These are phyloP conservation scores for Xylariaceae sp. DNA, from an alignment of 2,329 filamentous ascomycete species.

Conservation along the genomic window DNA sequence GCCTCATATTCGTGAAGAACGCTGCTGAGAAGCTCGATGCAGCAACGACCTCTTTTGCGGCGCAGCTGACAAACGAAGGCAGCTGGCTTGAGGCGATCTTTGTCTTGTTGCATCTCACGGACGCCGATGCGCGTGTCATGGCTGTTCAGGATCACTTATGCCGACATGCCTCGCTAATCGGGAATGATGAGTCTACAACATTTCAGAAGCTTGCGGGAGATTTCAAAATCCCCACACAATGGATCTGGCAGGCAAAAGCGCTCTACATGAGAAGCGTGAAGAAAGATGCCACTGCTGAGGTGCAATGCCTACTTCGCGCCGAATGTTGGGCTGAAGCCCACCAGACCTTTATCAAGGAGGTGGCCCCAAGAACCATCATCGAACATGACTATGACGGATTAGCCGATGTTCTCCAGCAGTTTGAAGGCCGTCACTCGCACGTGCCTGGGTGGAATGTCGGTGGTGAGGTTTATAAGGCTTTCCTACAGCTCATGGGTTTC, in stretches of 20 bases:
- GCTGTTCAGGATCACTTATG: constrained; percentile 69
- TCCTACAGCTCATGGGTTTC: constrained; percentile 46
- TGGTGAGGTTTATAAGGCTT: constrained; percentile 69
- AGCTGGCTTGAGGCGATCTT: constrained; percentile 69
- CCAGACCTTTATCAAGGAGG: constrained; percentile 69
- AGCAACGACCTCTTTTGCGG: constrained; percentile 59
- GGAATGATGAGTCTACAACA: constrained; percentile 48
- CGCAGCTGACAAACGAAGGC: constrained; percentile 56
- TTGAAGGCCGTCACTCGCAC: constrained; percentile 55
- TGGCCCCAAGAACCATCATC: constrained; percentile 77
- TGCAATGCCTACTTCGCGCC: constrained; percentile 74
- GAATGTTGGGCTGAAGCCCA: constrained; percentile 76
- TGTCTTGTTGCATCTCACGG: constrained; percentile 70
- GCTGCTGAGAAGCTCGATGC: constrained; percentile 59
- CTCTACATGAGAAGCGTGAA: constrained; percentile 70
- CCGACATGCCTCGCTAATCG: constrained; percentile 63
- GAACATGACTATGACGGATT: constrained; percentile 71
- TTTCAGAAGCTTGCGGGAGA: constrained; percentile 57
- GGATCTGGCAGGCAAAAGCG: constrained; percentile 86
- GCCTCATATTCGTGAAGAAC: constrained; percentile 47
- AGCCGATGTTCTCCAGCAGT: constrained; percentile 63
- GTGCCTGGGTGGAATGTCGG: constrained; percentile 73
- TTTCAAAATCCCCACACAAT: constrained; percentile 65
- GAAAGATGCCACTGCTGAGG: constrained; percentile 64
- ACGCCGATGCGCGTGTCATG: constrained; percentile 55